Percentiles rank a stretch among this genome's conserved stretches.
These are phyloP conservation scores for Melanomma pulvis-pyrius DNA, from an alignment of 495 filamentous ascomycete species.

Conservation along the genomic window DNA sequence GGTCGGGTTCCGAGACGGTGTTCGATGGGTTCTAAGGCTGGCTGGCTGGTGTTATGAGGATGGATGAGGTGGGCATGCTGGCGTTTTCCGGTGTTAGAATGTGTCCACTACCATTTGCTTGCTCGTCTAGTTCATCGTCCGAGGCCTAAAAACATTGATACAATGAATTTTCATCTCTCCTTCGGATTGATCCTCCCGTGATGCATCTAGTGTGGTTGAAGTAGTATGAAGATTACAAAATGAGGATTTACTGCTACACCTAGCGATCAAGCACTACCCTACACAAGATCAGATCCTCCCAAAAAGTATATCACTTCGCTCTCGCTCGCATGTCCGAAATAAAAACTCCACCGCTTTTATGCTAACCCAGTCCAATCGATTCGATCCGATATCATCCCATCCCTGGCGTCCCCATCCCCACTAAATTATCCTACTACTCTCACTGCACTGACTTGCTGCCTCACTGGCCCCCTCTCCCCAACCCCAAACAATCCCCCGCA, in stretches of 20 bases:
- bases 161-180: neutral
- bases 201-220: neutral
- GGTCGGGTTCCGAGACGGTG: too few species aligned
- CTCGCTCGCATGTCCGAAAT: neutral
- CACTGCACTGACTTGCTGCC: neutral
- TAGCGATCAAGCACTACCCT: neutral
- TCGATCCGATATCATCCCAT: too few species aligned
- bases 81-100: too few species aligned
- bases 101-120: too few species aligned
- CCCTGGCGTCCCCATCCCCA: neutral
- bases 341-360: constrained; percentile 1
- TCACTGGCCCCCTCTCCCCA: constrained; percentile 10
- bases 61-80: too few species aligned
- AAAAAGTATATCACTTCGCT: neutral
- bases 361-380: neutral
- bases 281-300: neutral
- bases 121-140: too few species aligned
- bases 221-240: neutral
- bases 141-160: too few species aligned
- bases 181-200: neutral
- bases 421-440: neutral
- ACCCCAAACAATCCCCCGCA: constrained; percentile 52
- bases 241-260: neutral
- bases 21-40: too few species aligned
- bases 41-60: neutral